Evolutionary conservation across 306 rosid species (phyloP).

Genomic region (Fragaria iinumae): DNA sequence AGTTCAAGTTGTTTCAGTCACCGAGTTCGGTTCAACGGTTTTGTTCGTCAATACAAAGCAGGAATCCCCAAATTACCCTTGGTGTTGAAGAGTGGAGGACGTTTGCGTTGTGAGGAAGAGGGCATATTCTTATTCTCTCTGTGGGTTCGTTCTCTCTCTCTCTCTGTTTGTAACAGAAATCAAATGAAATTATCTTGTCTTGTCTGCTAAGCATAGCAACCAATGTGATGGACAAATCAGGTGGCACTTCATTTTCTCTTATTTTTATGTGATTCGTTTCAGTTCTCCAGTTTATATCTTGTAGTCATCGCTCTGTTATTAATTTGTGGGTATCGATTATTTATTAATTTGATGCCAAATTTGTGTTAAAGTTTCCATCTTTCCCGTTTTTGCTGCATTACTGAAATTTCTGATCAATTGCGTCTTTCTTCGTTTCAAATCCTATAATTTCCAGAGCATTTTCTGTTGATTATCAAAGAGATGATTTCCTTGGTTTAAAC

Average conservation of each 20-base stretch:
- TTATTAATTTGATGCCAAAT: constrained; percentile 10
- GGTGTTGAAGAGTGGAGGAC: background rate
- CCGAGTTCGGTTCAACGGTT: background rate
- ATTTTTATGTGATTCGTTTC: constrained; percentile 15
- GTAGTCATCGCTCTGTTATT: background rate
- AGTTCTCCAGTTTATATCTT: background rate
- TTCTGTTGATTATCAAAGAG: background rate
- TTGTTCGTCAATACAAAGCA: background rate
- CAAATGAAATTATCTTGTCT: constrained; percentile 6
- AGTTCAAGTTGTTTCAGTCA: background rate
- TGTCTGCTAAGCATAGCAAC: constrained; percentile 2
- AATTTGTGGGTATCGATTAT: background rate
- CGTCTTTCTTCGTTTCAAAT: background rate
- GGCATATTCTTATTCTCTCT: constrained; percentile 50
- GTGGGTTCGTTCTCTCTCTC: constrained; percentile 33
- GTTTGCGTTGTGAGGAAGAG: constrained; percentile 1
- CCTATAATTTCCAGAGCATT: too few species aligned
- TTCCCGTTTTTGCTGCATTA: background rate
- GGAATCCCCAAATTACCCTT: background rate
- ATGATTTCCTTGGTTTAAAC: background rate
- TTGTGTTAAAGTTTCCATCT: background rate
- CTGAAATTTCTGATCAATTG: constrained; percentile 15
- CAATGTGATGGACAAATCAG: constrained; percentile 10
- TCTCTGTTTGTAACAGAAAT: constrained; percentile 12
- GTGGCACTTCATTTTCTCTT: constrained; percentile 6